phyloP scores from a whole-genome alignment of 2,329 filamentous ascomycete species.

The Thielaviopsis musarum region DNA sequence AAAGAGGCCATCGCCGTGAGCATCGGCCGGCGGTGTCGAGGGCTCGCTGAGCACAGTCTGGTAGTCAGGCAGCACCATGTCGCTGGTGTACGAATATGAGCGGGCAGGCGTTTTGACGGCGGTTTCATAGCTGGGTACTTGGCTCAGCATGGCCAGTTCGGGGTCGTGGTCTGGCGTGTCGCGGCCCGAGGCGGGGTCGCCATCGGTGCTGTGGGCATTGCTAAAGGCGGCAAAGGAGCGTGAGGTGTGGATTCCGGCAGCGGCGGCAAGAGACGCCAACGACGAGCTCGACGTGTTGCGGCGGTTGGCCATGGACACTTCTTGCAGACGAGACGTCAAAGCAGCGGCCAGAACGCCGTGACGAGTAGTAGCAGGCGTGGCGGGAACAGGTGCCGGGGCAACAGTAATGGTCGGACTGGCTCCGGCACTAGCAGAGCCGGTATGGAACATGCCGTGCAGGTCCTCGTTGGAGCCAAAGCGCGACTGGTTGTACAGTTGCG shows the following conservation, averaged over 20 bases:
- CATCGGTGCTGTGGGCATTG: constrained; percentile 22
- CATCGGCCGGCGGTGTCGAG: constrained; percentile 9
- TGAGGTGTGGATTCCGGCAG: constrained; percentile 25
- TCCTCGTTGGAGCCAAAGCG: constrained; percentile 71
- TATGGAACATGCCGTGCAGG: constrained; percentile 31
- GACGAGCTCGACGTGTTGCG: constrained; percentile 31
- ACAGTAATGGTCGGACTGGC: constrained; percentile 10
- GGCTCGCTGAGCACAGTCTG: constrained; percentile 34
- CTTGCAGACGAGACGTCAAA: constrained; percentile 51
- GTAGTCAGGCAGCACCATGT: constrained; percentile 47
- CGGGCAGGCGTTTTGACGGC: constrained; percentile 50
- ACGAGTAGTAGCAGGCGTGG: constrained; percentile 9
- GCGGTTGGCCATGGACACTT: constrained; percentile 36
- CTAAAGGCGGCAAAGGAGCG: constrained; percentile 4
- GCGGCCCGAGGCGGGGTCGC: constrained; percentile 30
- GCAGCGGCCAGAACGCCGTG: constrained; percentile 18
- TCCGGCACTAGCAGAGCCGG: constrained; percentile 26
- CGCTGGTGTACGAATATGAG: constrained; percentile 31
- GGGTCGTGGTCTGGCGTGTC: constrained; percentile 39
- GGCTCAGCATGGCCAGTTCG: constrained; percentile 48
- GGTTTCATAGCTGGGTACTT: constrained; percentile 63
- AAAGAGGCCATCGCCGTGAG: constrained; percentile 10
- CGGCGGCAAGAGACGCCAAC: constrained; percentile 26
- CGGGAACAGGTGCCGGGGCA: neutral
- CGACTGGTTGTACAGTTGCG: constrained; percentile 48